phyloP scores from a whole-genome alignment of 2,329 filamentous ascomycete genomes.

The Aspergillus carbonarius region DNA sequence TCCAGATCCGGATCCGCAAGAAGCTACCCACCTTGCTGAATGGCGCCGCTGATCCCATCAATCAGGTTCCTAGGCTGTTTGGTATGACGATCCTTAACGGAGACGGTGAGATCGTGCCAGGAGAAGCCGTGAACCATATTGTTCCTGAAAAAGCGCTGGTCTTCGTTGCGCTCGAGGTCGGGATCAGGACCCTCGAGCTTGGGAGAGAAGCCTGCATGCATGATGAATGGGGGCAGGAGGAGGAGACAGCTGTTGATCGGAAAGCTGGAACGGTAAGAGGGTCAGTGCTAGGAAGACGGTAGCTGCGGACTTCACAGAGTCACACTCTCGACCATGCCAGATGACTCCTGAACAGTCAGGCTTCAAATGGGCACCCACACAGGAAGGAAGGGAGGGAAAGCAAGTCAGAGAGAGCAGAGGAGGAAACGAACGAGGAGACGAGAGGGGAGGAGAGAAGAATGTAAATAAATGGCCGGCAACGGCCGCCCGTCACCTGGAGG shows the following conservation, averaged over 20 bases:
- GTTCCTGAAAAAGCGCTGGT: constrained; percentile 49
- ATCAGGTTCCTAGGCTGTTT: constrained; percentile 65
- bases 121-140: constrained; percentile 62
- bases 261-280: background rate
- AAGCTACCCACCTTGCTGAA: constrained; percentile 57
- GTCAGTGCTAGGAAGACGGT: no score
- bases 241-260: background rate
- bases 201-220: background rate
- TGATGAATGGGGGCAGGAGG: background rate
- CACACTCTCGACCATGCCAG: background rate
- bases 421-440: background rate
- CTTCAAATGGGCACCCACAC: no score
- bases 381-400: no score
- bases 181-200: constrained; percentile 18
- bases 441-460: background rate
- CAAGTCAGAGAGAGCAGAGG: background rate
- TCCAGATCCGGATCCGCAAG: background rate
- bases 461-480: background rate
- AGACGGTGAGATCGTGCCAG: constrained; percentile 68
- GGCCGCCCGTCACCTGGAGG: no score
- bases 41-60: constrained; percentile 61
- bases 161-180: constrained; percentile 33
- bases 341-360: background rate
- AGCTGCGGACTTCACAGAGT: background rate
- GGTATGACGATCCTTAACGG: constrained; percentile 68